Conservation (phyloP, 1,284 basidiomycete species). For the Takashimella tepidaria region DNA sequence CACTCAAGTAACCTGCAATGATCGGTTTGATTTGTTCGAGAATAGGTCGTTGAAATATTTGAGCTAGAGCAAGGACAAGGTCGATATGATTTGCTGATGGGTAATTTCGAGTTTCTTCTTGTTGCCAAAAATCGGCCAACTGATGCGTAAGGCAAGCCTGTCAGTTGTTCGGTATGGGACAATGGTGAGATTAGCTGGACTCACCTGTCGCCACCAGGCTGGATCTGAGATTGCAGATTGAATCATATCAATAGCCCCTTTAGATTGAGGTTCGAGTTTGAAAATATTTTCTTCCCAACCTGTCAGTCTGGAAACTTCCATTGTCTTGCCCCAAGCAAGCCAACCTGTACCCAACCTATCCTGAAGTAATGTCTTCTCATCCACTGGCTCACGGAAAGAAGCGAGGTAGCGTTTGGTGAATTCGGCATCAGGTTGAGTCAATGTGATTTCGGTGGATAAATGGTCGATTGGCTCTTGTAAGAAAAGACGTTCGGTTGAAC, state of each 20-base stretch:
- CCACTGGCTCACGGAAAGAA: conserved; percentile 45
- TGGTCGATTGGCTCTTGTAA: conserved; percentile 74
- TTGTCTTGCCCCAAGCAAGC: conserved; percentile 68
- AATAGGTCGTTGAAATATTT: conserved; percentile 41
- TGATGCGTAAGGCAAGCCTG: conserved; percentile 1
- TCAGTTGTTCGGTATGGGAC: not conserved
- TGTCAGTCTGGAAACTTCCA: conserved; percentile 63
- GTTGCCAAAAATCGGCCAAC: conserved; percentile 42
- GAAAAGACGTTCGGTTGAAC: conserved; percentile 62
- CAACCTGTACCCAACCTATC: conserved; percentile 84
- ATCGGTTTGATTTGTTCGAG: conserved; percentile 37
- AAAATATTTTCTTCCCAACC: conserved; percentile 54
- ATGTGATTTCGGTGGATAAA: conserved; percentile 55
- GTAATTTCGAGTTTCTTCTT: conserved; percentile 45
- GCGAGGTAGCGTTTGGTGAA: conserved; percentile 57
- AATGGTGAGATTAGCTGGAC: no score
- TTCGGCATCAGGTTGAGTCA: conserved; percentile 48
- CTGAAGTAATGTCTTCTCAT: conserved; percentile 40
- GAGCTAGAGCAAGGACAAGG: conserved; percentile 52
- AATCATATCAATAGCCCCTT: conserved; percentile 59
- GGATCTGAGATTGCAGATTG: conserved; percentile 52
- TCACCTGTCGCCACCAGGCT: conserved; percentile 57
- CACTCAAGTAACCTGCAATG: conserved; percentile 36
- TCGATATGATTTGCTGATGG: conserved; percentile 49
- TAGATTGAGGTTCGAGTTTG: conserved; percentile 63